Percentiles rank a stretch among this genome's conserved stretches.
Evolutionary conservation across 1,284 basidiomycete species (phyloP).

Genomic region (Irpex sp.): DNA sequence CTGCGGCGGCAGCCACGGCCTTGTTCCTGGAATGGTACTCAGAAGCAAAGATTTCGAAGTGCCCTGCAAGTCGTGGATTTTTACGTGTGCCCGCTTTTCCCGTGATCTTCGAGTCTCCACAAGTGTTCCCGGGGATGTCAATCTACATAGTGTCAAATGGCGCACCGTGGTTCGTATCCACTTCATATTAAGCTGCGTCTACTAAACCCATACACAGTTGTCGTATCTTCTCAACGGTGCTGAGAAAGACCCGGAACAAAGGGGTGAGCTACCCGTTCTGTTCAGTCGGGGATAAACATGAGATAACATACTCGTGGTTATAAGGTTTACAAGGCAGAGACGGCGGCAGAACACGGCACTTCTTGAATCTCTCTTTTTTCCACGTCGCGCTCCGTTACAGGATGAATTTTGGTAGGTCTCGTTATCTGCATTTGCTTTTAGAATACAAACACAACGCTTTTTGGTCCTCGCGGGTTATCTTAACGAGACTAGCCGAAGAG

Average conservation of each 20-base stretch:
- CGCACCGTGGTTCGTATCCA: background rate
- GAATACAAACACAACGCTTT: no score
- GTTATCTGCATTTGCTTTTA: no score
- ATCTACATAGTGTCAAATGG: background rate
- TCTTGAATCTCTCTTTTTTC: background rate
- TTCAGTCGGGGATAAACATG: background rate
- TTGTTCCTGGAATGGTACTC: background rate
- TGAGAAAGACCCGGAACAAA: background rate
- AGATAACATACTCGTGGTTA: background rate
- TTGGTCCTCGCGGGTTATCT: no score
- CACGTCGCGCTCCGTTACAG: background rate
- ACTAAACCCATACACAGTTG: background rate
- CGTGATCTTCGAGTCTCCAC: background rate
- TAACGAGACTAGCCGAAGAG: no score
- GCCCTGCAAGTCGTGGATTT: background rate
- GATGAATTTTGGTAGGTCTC: no score
- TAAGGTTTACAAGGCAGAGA: background rate
- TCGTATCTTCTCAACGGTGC: background rate
- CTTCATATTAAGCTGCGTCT: background rate
- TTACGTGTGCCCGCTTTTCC: background rate
- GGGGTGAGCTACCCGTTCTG: background rate
- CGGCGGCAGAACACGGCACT: background rate
- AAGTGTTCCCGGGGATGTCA: background rate
- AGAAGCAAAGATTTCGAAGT: background rate
- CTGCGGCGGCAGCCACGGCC: no score